Conservation (phyloP, 306 rosid species). For the Abrus precatorius region DNA sequence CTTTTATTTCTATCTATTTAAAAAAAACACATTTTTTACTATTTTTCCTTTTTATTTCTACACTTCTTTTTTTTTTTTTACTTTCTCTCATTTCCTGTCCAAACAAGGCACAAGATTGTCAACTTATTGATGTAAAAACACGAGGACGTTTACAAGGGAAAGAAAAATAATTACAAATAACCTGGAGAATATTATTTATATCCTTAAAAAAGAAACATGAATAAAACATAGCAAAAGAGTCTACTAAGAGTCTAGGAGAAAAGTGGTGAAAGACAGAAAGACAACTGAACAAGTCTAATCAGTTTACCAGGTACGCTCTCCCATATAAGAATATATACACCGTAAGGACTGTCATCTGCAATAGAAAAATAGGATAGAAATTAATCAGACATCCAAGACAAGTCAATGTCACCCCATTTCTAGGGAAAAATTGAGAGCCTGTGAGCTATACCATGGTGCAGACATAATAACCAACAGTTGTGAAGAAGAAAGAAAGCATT, state of each 20-base stretch:
- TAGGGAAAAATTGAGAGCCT: neutral
- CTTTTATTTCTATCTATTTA: too few relatives aligned
- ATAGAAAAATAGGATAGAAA: slow-evolving; percentile 38
- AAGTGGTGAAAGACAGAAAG: slow-evolving; percentile 25
- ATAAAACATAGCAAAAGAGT: slow-evolving; percentile 10
- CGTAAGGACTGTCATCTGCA: slow-evolving; percentile 97
- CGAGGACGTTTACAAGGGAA: neutral
- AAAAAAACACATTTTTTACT: too few relatives aligned
- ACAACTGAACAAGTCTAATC: slow-evolving; percentile 20
- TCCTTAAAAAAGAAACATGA: neutral
- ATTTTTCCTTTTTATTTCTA: too few relatives aligned
- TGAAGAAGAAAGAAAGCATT: slow-evolving; percentile 94
- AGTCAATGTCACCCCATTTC: slow-evolving; percentile 34
- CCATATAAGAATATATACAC: slow-evolving; percentile 93
- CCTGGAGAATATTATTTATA: neutral
- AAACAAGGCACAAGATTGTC: neutral
- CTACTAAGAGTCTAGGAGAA: slow-evolving; percentile 8
- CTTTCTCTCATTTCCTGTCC: too few relatives aligned
- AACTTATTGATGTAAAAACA: slow-evolving; percentile 3
- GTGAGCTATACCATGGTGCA: slow-evolving; percentile 83
- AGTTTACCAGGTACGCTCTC: slow-evolving; percentile 88
- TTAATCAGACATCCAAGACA: slow-evolving; percentile 26
- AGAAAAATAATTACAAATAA: slow-evolving; percentile 8
- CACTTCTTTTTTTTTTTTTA: too few relatives aligned
- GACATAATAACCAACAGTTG: slow-evolving; percentile 94